Evolutionary conservation across 768 basidiomycete genomes (phyloP), one percentile per base, ranked within the genome.

Genomic region (Phylloporus arenicola): DNA sequence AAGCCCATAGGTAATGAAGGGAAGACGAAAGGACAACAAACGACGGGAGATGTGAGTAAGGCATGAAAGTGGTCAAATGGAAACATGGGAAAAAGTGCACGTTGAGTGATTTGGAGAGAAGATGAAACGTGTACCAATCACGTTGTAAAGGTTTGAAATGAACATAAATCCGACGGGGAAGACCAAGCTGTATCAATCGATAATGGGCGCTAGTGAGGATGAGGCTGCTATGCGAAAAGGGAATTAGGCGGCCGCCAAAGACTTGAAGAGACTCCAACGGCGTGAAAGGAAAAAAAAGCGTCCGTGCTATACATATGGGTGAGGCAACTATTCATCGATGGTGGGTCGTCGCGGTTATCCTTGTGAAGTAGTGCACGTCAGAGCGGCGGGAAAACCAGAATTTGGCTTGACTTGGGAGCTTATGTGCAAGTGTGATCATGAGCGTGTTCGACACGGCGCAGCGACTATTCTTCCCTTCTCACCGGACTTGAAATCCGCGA

Each of bases 21-120:
- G 82, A 61, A 74, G 77, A 78, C 68, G 70, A 65, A 81, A 86
- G 84, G 85, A 85, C 73, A 76, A 82, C 77, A 76, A 77, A 77
- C 62, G 59, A 47, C 55, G 54, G 52, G 54, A 57, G 50, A 58
- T 53, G 56, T 54, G 51, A 61, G 58, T 51, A 59, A 56, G 60
- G 60, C 48, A 58, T 58, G 61, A 49, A 59, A 58, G 54, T 48
- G 47, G 43, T 53, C 51, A 54, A 55, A 50, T 44, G 48, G 51
- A 47, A 52, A 51, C 40, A 59, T 44, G 48, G 51, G 31, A 35
- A 51, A 59, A 57, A 30, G 52, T 48, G 49, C 47, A 56, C 57
- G 48, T 60, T 51, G 52, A 50, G 46, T 54, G 54, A 60, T 58
- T n/a, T 61, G 56, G 48, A 53, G 53, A 51, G 50, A 57, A 50